phyloP scores from a whole-genome alignment of 805 yeast genomes.

The Brettanomyces sp. region DNA sequence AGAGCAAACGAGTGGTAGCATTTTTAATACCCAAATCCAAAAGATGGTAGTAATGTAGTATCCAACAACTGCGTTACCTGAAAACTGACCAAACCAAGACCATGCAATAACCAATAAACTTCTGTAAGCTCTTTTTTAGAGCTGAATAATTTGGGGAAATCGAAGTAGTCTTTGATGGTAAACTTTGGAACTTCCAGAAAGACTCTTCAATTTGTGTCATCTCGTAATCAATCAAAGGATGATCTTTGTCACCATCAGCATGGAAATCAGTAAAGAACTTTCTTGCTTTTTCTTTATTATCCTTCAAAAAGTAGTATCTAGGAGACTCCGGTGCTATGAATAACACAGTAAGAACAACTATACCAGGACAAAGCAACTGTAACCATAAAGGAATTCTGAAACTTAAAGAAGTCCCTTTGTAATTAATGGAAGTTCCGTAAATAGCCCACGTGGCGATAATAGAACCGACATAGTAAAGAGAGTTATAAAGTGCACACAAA shows the following conservation, averaged over 20 bases:
- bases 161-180: too few relatives aligned
- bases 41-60: slow-evolving; percentile 32
- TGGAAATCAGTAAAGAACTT: neutral
- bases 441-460: neutral
- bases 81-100: slow-evolving; percentile 1
- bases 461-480: neutral
- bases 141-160: too few relatives aligned
- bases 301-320: neutral
- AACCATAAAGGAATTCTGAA: neutral
- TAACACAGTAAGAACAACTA: neutral
- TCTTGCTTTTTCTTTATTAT: neutral
- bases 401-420: neutral
- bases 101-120: neutral
- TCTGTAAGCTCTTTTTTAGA: too few relatives aligned
- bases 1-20: slow-evolving; percentile 9
- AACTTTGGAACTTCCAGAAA: too few relatives aligned
- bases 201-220: neutral
- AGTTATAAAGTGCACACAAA: neutral
- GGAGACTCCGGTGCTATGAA: neutral
- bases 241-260: neutral
- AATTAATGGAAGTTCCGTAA: neutral
- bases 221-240: neutral
- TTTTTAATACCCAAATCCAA: slow-evolving; percentile 11
- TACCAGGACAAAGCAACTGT: neutral
- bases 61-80: slow-evolving; percentile 37